Evolutionary conservation across 1,284 basidiomycete genomes (phyloP), one percentile per base, ranked within the genome.

Genomic region (Puccinia hordei): DNA sequence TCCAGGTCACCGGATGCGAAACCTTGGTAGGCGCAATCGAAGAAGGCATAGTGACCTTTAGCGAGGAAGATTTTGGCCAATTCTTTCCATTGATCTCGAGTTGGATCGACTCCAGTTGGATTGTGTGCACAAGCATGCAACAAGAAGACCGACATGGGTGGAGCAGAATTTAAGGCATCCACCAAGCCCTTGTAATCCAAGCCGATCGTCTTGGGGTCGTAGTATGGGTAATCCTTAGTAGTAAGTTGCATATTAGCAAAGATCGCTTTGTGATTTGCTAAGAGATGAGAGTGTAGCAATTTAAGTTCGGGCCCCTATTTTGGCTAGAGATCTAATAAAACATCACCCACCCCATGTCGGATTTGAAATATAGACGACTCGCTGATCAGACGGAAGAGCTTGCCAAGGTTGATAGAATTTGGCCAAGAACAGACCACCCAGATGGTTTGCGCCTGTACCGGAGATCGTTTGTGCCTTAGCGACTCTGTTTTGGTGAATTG

Each of bases 11-110:
- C 93, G 83, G 92, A 93, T 44, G 93, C 87, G 85, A 94, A 95
- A 61, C 93, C 94, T 86, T 98, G 95, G 87, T 98, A 98, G 8
- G 95, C 95, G 84, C 91, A 92, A 87, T 98, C 95, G 86, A 98
- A 95, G 87, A 97, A 95, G 65, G 92, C 92, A 86, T 91, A 95
- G 86, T 95, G 94, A 24, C 89, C 88, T 87, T 92, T 93, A 75
- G 88, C 87, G 63, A 91, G 85, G 85, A 98, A 91, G 74, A 92
- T 87, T 63, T 92, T 89, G 73, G 91, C 92, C 83, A 98, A 90
- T 82, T 89, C 86, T 82, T 90, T 88, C 96, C 96, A 99, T 85
- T 99, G 93, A 82, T 92, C 92, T 72, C 87, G 87, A 35, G 93
- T 95, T 44, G 95, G 93, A 87, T 99, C 96, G 10, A 97, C 93